Evolutionary conservation across 345 rosid genomes (phyloP).

Genomic region (Punica granatum): DNA sequence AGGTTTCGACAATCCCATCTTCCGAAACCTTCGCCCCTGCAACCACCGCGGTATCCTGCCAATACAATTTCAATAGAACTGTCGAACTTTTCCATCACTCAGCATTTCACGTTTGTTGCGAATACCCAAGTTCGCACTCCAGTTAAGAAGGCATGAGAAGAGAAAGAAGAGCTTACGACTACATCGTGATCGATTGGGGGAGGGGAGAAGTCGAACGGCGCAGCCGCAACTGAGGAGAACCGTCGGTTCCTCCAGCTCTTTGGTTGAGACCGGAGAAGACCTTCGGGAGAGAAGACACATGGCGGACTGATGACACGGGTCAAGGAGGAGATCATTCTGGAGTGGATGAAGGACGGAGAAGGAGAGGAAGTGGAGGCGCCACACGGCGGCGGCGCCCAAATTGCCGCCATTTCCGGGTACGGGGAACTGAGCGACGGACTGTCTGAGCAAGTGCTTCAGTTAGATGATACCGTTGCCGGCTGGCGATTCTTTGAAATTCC

Average conservation of each 20-base stretch:
- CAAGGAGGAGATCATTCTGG: background rate
- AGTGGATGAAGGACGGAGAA: background rate
- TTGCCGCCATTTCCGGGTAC: background rate
- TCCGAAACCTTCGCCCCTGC: constrained; percentile 69
- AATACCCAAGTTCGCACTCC: background rate
- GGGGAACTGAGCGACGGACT: background rate
- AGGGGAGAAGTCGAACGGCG: constrained; percentile 68
- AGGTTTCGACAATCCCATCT: constrained; percentile 67
- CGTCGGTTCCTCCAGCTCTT: background rate
- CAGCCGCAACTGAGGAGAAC: constrained; percentile 27
- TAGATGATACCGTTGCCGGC: background rate
- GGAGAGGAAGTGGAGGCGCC: constrained; percentile 1
- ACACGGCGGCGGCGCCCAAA: background rate
- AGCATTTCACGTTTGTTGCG: too few relatives aligned
- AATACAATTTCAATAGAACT: background rate
- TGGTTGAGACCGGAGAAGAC: constrained; percentile 3
- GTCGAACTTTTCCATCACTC: too few relatives aligned
- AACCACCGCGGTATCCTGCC: constrained; percentile 48
- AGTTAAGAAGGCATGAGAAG: background rate
- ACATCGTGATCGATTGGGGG: constrained; percentile 86
- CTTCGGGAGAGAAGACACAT: background rate
- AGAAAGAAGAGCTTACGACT: constrained; percentile 28
- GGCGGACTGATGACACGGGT: background rate
- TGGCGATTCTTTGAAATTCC: background rate
- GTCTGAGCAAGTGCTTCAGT: background rate